phyloP scores from a whole-genome alignment of 768 basidiomycete species.

The Dioszegia crocea region DNA sequence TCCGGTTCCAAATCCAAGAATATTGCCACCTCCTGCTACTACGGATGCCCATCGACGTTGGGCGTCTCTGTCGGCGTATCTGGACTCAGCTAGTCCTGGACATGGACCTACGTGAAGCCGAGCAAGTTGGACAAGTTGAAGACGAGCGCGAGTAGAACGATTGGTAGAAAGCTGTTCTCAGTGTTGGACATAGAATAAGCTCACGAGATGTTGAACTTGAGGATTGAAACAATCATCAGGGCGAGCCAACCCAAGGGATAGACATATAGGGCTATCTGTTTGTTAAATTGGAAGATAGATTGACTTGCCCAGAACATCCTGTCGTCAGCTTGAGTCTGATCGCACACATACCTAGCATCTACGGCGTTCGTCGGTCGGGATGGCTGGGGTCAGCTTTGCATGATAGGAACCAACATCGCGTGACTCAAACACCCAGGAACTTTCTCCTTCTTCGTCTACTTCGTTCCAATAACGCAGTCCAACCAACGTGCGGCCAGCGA shows the following conservation, averaged over 20 bases:
- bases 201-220: slow-evolving; percentile 83
- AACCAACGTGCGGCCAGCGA: slow-evolving; percentile 86
- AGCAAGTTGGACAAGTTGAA: slow-evolving; percentile 96
- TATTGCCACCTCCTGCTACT: slow-evolving; percentile 66
- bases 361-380: slow-evolving; percentile 81
- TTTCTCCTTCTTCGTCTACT: slow-evolving; percentile 93
- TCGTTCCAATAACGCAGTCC: slow-evolving; percentile 98
- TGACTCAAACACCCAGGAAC: slow-evolving; percentile 96
- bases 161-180: slow-evolving; percentile 82
- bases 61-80: slow-evolving; percentile 64
- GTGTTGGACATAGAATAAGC: slow-evolving; percentile 45
- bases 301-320: slow-evolving; percentile 88
- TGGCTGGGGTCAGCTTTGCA: slow-evolving; percentile 56
- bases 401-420: slow-evolving; percentile 67
- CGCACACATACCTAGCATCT: slow-evolving; percentile 67
- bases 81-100: slow-evolving; percentile 5
- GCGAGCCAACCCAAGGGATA: slow-evolving; percentile 86
- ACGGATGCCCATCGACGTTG: slow-evolving; percentile 84
- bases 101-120: slow-evolving; percentile 84
- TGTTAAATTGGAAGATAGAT: slow-evolving; percentile 24
- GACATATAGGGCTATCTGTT: slow-evolving; percentile 77
- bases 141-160: slow-evolving; percentile 85
- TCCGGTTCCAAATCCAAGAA: slow-evolving; percentile 61
- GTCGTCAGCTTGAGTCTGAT: slow-evolving; percentile 3
- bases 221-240: slow-evolving; percentile 78